Conservation (phyloP, 129 eudicot species). For the Flaveria trinervia region DNA sequence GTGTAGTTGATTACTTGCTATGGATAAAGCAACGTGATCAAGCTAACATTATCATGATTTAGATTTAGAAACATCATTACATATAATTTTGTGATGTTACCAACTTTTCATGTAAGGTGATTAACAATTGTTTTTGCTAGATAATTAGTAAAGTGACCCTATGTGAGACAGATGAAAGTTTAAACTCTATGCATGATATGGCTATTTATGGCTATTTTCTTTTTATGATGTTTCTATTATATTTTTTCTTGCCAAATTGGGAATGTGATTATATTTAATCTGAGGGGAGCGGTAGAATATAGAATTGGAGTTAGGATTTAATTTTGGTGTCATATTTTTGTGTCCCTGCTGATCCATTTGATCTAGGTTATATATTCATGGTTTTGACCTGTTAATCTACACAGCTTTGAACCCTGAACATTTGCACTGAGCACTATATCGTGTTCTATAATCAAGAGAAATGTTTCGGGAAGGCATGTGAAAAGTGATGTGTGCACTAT, state of each 20-base stretch:
- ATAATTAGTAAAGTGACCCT: background rate
- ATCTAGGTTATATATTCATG: slow-evolving; percentile 2
- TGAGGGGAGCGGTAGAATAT: slow-evolving; percentile 11
- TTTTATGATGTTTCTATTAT: slow-evolving; percentile 10
- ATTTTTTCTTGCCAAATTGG: slow-evolving; percentile 20
- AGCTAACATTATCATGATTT: slow-evolving; percentile 7
- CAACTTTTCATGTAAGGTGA: background rate
- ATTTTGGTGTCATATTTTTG: slow-evolving; percentile 4
- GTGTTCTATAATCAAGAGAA: background rate
- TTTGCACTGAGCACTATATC: background rate
- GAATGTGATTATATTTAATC: slow-evolving; percentile 10
- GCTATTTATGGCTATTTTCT: background rate
- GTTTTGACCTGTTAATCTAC: background rate
- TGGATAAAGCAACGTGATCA: background rate
- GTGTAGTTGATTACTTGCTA: background rate
- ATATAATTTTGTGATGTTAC: background rate
- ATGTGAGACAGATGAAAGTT: slow-evolving; percentile 6
- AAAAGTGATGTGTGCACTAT: background rate
- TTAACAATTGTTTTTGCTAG: background rate
- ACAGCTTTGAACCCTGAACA: background rate
- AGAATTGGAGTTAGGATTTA: slow-evolving; percentile 14
- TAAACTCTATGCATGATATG: slow-evolving; percentile 18
- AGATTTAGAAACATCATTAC: slow-evolving; percentile 15
- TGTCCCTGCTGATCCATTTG: background rate
- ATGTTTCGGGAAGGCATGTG: background rate